Evolutionary conservation across 192 early-diverging fungal species (phyloP).

Genomic region (Coemansia aciculifera): DNA sequence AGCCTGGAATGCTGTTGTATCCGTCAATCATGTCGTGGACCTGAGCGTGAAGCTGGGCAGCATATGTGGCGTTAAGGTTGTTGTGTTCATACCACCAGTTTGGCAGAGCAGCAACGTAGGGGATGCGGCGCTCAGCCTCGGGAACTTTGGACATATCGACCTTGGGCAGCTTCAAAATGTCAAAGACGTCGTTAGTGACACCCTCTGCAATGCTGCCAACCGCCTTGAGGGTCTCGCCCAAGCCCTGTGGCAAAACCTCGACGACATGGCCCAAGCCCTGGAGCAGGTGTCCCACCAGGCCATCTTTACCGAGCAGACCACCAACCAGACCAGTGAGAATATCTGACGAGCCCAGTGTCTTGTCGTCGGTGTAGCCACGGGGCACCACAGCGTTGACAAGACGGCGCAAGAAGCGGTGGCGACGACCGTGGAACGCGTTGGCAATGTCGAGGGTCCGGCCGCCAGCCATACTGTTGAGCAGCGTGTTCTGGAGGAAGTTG

Average conservation of each 20-base stretch:
- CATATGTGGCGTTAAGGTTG: slow-evolving; percentile 54
- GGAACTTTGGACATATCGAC: slow-evolving; percentile 49
- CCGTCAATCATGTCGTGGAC: slow-evolving; percentile 53
- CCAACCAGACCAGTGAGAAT: slow-evolving; percentile 40
- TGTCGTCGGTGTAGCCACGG: slow-evolving; percentile 15
- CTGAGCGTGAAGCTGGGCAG: slow-evolving; percentile 41
- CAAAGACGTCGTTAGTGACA: slow-evolving; percentile 39
- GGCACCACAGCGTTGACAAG: slow-evolving; percentile 24
- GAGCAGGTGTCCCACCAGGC: slow-evolving; percentile 45
- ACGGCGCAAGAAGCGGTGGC: slow-evolving; percentile 45
- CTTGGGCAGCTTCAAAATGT: slow-evolving; percentile 50
- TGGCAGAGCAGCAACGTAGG: slow-evolving; percentile 38
- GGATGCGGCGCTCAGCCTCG: slow-evolving; percentile 47
- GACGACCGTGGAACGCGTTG: slow-evolving; percentile 32
- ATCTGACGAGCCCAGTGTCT: slow-evolving; percentile 32
- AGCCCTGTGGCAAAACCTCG: slow-evolving; percentile 45
- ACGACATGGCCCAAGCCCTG: slow-evolving; percentile 50
- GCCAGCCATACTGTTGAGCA: slow-evolving; percentile 37
- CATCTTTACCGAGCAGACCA: slow-evolving; percentile 43
- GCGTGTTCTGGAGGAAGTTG: slow-evolving; percentile 47
- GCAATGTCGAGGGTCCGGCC: slow-evolving; percentile 33
- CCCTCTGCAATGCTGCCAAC: slow-evolving; percentile 45
- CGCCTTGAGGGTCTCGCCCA: slow-evolving; percentile 49
- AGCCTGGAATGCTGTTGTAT: slow-evolving; percentile 48
- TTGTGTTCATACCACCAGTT: slow-evolving; percentile 50